Evolutionary conservation across 192 early-diverging fungal species (phyloP).

Genomic region (Entomortierella lignicola): DNA sequence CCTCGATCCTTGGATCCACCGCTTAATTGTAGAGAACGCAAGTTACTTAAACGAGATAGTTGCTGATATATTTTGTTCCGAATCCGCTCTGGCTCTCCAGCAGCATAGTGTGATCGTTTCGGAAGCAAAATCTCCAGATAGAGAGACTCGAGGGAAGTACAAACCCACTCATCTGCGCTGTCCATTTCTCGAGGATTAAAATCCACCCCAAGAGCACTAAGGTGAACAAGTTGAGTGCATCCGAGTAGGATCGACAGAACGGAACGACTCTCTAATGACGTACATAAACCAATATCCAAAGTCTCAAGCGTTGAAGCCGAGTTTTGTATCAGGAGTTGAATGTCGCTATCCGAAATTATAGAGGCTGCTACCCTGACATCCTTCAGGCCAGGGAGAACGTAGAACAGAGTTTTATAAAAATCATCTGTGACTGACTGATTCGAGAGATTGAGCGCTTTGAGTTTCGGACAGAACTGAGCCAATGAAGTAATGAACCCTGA

Average conservation of each 20-base stretch:
- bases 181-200: slow-evolving; percentile 47
- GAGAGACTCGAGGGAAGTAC: slow-evolving; percentile 3
- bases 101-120: slow-evolving; percentile 22
- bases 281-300: slow-evolving; percentile 23
- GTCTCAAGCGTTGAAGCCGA: background rate
- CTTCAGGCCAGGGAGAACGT: slow-evolving; percentile 1
- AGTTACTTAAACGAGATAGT: slow-evolving; percentile 4
- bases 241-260: slow-evolving; percentile 12
- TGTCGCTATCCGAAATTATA: slow-evolving; percentile 6
- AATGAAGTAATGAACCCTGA: slow-evolving; percentile 10
- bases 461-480: background rate
- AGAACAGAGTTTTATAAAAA: slow-evolving; percentile 23
- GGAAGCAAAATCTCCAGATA: slow-evolving; percentile 29
- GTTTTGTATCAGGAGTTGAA: slow-evolving; percentile 16
- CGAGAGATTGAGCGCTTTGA: slow-evolving; percentile 22
- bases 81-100: slow-evolving; percentile 24
- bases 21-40: slow-evolving; percentile 13
- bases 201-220: slow-evolving; percentile 32
- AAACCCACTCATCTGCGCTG: slow-evolving; percentile 22
- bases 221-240: slow-evolving; percentile 7
- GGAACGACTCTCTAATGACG: slow-evolving; percentile 20
- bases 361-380: slow-evolving; percentile 13
- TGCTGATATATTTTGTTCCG: slow-evolving; percentile 22
- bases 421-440: slow-evolving; percentile 23
- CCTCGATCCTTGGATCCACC: slow-evolving; percentile 36